These are phyloP conservation scores for Penicillium argentinense DNA, from an alignment of 495 filamentous ascomycete genomes.

Conservation along the genomic window DNA sequence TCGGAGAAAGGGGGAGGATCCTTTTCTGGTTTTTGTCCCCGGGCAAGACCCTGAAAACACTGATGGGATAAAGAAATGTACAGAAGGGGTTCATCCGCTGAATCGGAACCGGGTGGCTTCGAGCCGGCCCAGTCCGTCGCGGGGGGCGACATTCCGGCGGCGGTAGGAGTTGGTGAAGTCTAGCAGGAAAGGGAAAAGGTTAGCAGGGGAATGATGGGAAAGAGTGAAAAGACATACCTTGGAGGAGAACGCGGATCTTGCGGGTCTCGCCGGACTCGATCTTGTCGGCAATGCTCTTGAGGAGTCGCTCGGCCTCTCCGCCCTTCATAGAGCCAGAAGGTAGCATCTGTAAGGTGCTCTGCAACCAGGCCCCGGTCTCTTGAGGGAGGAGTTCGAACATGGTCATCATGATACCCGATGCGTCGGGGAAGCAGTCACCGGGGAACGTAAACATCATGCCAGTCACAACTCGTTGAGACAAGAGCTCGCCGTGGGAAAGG, in stretches of 20 bases:
- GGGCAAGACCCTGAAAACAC: neutral
- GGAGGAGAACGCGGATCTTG: constrained; percentile 79
- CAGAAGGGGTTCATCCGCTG: constrained; percentile 47
- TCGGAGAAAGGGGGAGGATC: constrained; percentile 11
- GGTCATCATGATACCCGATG: constrained; percentile 83
- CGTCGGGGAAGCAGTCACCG: constrained; percentile 89
- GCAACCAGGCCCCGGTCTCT: constrained; percentile 75
- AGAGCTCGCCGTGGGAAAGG: constrained; percentile 66
- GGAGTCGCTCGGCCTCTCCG: constrained; percentile 61
- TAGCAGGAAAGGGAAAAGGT: constrained; percentile 21
- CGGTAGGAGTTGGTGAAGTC: constrained; percentile 96
- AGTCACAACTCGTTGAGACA: constrained; percentile 83
- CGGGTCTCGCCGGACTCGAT: constrained; percentile 71
- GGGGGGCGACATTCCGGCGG: constrained; percentile 88
- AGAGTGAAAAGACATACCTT: constrained; percentile 46
- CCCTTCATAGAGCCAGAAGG: constrained; percentile 76
- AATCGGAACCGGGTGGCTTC: constrained; percentile 87
- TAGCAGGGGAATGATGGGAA: constrained; percentile 1
- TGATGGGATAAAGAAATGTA: constrained; percentile 15
- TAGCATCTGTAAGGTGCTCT: constrained; percentile 77
- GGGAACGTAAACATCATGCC: constrained; percentile 99
- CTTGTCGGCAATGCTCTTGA: constrained; percentile 63
- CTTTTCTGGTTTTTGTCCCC: constrained; percentile 15
- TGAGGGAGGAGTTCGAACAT: constrained; percentile 84
- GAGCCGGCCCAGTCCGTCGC: constrained; percentile 82